A percentile compares a stretch with the other conserved stretches of the same genome.
phyloP scores from a whole-genome alignment of 805 yeast genomes.

The Schizosaccharomyces pombe region DNA sequence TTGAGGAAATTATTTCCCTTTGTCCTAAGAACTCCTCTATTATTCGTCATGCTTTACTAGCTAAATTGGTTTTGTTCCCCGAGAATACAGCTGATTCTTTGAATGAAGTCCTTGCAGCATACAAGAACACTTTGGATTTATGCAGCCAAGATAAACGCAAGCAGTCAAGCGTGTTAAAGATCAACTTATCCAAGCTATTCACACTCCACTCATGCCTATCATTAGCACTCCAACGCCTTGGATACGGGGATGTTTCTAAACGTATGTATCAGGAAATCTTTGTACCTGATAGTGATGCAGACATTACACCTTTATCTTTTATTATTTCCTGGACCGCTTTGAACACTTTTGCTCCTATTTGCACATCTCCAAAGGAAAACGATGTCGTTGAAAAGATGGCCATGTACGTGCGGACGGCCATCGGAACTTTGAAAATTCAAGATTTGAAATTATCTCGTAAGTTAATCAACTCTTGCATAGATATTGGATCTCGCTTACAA shows the following conservation, averaged over 20 bases:
- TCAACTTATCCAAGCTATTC: neutral
- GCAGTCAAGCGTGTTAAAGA: neutral
- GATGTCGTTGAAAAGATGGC: neutral
- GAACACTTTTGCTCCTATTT: neutral
- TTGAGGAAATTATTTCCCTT: constrained; percentile 5
- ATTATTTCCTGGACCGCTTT: neutral
- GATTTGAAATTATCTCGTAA: neutral
- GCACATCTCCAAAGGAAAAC: neutral
- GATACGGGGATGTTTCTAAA: neutral
- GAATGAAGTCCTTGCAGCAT: neutral
- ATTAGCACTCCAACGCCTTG: neutral
- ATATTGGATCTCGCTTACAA: neutral
- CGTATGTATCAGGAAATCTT: neutral
- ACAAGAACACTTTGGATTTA: neutral
- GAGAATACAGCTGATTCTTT: constrained; percentile 8
- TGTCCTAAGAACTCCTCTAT: constrained; percentile 14
- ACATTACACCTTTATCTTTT: neutral
- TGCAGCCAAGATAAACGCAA: neutral
- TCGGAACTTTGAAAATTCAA: neutral
- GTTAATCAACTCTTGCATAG: neutral
- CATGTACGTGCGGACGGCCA: neutral
- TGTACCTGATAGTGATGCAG: neutral
- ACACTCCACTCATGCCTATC: neutral
- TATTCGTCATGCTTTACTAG: constrained; percentile 13
- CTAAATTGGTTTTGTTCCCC: constrained; percentile 13